Evolutionary conservation across 2,329 filamentous ascomycete species (phyloP).

Genomic region (Pseudocercospora crystallina): DNA sequence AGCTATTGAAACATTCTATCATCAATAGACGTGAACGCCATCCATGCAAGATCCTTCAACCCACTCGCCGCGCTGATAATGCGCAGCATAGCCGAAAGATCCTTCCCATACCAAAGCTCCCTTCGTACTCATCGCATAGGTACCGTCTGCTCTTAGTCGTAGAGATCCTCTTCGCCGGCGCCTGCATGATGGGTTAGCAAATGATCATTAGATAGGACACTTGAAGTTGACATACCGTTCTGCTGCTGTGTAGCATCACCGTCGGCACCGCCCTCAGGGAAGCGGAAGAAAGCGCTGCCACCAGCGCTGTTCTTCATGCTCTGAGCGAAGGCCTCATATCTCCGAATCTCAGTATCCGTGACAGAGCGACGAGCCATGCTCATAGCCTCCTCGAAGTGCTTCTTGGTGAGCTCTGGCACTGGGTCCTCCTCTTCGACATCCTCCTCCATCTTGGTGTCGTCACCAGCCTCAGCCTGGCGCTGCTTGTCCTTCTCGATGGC

Average conservation of each 20-base stretch:
- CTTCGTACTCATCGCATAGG: conserved; percentile 7
- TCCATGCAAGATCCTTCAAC: conserved; percentile 8
- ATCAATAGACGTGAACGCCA: conserved; percentile 12
- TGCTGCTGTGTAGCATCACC: conserved; percentile 37
- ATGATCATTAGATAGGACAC: background rate
- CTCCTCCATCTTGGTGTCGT: conserved; percentile 79
- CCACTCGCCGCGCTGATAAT: conserved; percentile 2
- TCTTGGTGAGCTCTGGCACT: conserved; percentile 91
- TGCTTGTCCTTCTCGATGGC: conserved; percentile 91
- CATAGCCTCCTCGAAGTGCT: conserved; percentile 99
- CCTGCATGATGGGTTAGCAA: conserved; percentile 57
- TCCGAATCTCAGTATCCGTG: conserved; percentile 92
- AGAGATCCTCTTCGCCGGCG: conserved; percentile 94
- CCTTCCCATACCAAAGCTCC: conserved; percentile 8
- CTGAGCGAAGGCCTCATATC: conserved; percentile 97
- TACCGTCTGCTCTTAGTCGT: conserved; percentile 63
- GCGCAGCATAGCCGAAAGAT: conserved; percentile 12
- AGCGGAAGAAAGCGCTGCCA: conserved; percentile 91
- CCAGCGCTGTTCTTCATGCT: conserved; percentile 98
- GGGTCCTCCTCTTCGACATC: conserved; percentile 77
- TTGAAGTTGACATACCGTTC: conserved; percentile 39
- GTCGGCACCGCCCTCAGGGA: conserved; percentile 64
- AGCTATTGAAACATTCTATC: conserved; percentile 23
- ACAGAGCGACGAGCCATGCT: conserved; percentile 89
- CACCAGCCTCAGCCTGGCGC: conserved; percentile 69